phyloP scores from a whole-genome alignment of 2,329 filamentous ascomycete species.

The Aspergillus versicolor region DNA sequence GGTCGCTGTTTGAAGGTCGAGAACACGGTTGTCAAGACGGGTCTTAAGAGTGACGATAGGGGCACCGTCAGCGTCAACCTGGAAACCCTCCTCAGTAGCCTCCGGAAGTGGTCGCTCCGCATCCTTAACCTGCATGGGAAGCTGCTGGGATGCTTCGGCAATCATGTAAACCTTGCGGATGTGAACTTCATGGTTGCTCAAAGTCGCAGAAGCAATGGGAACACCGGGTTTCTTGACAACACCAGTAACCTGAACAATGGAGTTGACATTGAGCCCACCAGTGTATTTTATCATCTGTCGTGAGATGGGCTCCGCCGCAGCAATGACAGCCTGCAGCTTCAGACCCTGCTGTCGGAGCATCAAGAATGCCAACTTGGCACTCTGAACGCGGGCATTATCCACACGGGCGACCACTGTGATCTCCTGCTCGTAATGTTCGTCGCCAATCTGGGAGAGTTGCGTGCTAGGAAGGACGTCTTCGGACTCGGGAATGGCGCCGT shows the following conservation, averaged over 20 bases:
- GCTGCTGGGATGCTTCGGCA: constrained; percentile 59
- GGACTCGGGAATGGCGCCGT: constrained; percentile 67
- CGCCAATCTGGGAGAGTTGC: constrained; percentile 54
- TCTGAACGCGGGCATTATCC: constrained; percentile 83
- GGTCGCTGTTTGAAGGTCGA: constrained; percentile 88
- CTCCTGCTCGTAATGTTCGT: constrained; percentile 66
- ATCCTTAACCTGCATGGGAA: constrained; percentile 61
- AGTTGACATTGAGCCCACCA: constrained; percentile 71
- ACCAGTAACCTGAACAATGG: constrained; percentile 78
- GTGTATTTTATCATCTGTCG: constrained; percentile 96
- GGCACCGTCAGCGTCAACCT: constrained; percentile 52
- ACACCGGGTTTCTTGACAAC: constrained; percentile 78
- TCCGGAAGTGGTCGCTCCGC: constrained; percentile 50
- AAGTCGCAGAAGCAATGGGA: constrained; percentile 81
- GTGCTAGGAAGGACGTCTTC: constrained; percentile 62
- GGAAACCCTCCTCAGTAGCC: constrained; percentile 44
- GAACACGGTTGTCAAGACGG: constrained; percentile 84
- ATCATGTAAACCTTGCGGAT: constrained; percentile 81
- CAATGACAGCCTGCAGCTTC: constrained; percentile 77
- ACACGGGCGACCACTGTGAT: constrained; percentile 78
- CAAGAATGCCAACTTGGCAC: constrained; percentile 87
- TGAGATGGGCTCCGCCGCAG: constrained; percentile 63
- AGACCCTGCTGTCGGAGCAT: constrained; percentile 77
- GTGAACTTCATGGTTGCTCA: constrained; percentile 81
- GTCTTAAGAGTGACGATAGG: constrained; percentile 80